Percentiles rank a stretch among this genome's conserved stretches.
These are phyloP conservation scores for Metschnikowia baotianmanensis DNA, from an alignment of 805 yeast species.

Conservation along the genomic window DNA sequence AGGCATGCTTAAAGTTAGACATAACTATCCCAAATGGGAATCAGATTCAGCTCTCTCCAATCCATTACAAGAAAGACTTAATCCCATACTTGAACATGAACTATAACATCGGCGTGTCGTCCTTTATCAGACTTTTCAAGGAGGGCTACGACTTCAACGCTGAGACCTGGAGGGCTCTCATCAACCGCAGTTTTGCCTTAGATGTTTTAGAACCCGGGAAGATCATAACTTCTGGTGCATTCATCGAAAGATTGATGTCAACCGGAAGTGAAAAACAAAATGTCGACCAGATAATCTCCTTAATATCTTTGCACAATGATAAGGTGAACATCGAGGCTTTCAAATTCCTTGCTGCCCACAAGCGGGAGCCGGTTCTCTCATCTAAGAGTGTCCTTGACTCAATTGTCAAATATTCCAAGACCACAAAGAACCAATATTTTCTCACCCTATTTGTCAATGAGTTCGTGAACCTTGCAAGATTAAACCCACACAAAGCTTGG, in stretches of 20 bases:
- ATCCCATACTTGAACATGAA: slow-evolving; percentile 27
- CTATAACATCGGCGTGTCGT: slow-evolving; percentile 23
- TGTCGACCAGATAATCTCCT: slow-evolving; percentile 8
- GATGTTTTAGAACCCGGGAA: slow-evolving; percentile 20
- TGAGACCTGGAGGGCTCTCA: slow-evolving; percentile 31
- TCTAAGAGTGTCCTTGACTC: slow-evolving; percentile 8
- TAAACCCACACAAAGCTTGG: slow-evolving; percentile 21
- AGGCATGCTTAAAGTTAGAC: neutral
- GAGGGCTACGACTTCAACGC: slow-evolving; percentile 32
- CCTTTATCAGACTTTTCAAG: slow-evolving; percentile 27
- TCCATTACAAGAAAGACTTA: slow-evolving; percentile 24
- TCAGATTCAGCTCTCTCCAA: no score
- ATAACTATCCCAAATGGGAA: neutral
- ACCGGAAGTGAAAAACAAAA: neutral
- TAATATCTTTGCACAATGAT: slow-evolving; percentile 25
- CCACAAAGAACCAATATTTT: slow-evolving; percentile 25
- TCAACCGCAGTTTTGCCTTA: slow-evolving; percentile 28
- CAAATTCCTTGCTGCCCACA: slow-evolving; percentile 16
- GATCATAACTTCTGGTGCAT: slow-evolving; percentile 18
- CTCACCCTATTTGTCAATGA: slow-evolving; percentile 13
- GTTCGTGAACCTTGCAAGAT: slow-evolving; percentile 10
- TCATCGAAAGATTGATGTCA: slow-evolving; percentile 24
- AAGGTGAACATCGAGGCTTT: slow-evolving; percentile 24
- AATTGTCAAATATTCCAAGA: slow-evolving; percentile 5
- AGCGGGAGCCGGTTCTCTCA: slow-evolving; percentile 8